Evolutionary conservation across 768 basidiomycete genomes (phyloP), one percentile per base, ranked within the genome.

Genomic region (Boletellus emodensis): DNA sequence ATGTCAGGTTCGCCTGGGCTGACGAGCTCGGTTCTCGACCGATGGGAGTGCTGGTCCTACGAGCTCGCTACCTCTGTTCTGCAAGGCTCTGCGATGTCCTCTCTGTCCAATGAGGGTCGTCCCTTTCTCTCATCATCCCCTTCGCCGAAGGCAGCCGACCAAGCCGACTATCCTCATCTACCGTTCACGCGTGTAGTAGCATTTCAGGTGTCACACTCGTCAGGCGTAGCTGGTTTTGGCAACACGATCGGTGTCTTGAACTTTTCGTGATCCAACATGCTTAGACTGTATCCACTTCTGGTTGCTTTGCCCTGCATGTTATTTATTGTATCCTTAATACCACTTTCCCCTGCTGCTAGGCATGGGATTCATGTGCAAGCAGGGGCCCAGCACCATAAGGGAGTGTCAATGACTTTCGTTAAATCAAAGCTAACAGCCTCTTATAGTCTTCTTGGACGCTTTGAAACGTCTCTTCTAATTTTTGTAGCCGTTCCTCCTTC

Each of bases 401-500:
- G 22, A 2, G 26, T 22, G 24, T 4, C 18, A 28, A 43, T 32
- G 34, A 13, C 35, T 5, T 41, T 56, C 40, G 54, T 58, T 46
- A 41, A 18, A 84, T 67, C 68, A 78, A 72, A 8, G 72, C 78
- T 38, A 96, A 70, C 63, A 97, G 85, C 40, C 94, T 79, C 61
- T 75, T 72, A 60, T 99, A 99, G 65, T 94, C 93, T 39, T 90
- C 84, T 39, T 75, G 74, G 11, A 97, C 92, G 52, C 75, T 84
- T 60, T 87, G 84, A 71, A 90, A 99, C 6, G 95, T 98, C 71
- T 94, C 91, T 68, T 93, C 87, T 39, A 99, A 73, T 65, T 94
- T 95, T 51, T 90, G 84, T 47, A 90, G 76, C 24, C 93, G 78
- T 62, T 97, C 95, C 47, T 85, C 76, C 55, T 88, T 86, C 51